A percentile compares a stretch with the other conserved stretches of the same genome.
These are phyloP conservation scores for Penicillium diatomitis DNA, from an alignment of 495 filamentous ascomycete genomes.

Conservation along the genomic window DNA sequence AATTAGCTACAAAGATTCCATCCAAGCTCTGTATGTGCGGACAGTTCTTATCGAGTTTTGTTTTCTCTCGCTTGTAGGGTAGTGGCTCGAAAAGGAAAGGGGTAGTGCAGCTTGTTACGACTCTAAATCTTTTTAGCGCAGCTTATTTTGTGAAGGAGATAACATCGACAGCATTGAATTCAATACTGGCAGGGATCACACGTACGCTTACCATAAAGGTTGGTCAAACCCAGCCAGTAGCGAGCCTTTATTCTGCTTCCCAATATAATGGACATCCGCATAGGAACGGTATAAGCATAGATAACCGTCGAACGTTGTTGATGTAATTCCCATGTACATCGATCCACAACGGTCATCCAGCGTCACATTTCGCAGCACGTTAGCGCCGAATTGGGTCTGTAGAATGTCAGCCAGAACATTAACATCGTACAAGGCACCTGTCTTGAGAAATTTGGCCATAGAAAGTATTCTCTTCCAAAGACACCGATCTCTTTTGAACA, in stretches of 20 bases:
- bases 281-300: conserved; percentile 1
- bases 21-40: no score
- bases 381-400: background rate
- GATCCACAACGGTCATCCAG: background rate
- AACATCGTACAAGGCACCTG: background rate
- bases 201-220: background rate
- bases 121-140: no score
- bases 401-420: background rate
- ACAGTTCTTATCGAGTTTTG: no score
- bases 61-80: background rate
- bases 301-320: background rate
- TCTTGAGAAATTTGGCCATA: no score
- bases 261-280: background rate
- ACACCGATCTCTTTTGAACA: background rate
- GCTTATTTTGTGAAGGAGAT: no score
- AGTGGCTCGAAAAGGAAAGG: background rate
- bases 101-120: conserved; percentile 1
- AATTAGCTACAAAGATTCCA: background rate
- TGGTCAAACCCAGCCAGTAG: background rate
- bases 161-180: background rate
- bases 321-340: background rate
- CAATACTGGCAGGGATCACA: background rate
- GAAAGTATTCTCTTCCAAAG: no score
- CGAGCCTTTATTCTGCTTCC: background rate
- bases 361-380: background rate